These are phyloP conservation scores for Arxiozyma bovina DNA, from an alignment of 1,139 yeast genomes.

Conservation along the genomic window DNA sequence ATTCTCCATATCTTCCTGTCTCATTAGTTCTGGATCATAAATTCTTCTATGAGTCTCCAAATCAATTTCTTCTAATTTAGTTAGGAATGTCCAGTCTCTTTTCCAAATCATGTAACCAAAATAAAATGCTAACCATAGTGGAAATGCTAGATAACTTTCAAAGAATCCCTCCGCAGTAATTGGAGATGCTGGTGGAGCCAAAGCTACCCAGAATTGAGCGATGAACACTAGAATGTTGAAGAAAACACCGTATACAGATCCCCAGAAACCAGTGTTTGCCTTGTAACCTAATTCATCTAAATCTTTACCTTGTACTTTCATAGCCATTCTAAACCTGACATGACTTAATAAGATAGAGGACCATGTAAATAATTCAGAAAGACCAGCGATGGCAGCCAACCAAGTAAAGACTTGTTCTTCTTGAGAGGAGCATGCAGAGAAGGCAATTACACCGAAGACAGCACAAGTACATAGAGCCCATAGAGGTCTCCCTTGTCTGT, in stretches of 20 bases:
- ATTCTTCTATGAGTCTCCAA: constrained; percentile 46
- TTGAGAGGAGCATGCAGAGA: constrained; percentile 49
- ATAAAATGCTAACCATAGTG: constrained; percentile 43
- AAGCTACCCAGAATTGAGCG: constrained; percentile 75
- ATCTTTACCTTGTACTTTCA: constrained; percentile 55
- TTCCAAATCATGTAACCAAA: constrained; percentile 43
- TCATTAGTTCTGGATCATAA: constrained; percentile 42
- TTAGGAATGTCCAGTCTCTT: constrained; percentile 36
- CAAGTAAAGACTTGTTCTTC: constrained; percentile 59
- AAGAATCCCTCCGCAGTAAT: constrained; percentile 46
- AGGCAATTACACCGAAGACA: constrained; percentile 71
- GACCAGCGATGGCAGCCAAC: constrained; percentile 76
- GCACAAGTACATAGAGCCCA: constrained; percentile 52
- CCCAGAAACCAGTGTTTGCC: constrained; percentile 59
- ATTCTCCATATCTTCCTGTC: constrained; percentile 44
- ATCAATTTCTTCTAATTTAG: constrained; percentile 41
- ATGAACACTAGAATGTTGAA: constrained; percentile 55
- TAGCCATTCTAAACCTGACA: constrained; percentile 67
- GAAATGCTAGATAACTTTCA: constrained; percentile 44
- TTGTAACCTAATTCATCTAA: constrained; percentile 57
- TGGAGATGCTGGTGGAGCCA: constrained; percentile 44
- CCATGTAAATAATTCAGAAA: constrained; percentile 68
- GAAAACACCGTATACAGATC: constrained; percentile 55
- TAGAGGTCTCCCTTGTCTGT: constrained; percentile 53
- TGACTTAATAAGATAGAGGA: constrained; percentile 72